Conservation (phyloP, 208 protist genomes). For the Angomonas desouzai region DNA sequence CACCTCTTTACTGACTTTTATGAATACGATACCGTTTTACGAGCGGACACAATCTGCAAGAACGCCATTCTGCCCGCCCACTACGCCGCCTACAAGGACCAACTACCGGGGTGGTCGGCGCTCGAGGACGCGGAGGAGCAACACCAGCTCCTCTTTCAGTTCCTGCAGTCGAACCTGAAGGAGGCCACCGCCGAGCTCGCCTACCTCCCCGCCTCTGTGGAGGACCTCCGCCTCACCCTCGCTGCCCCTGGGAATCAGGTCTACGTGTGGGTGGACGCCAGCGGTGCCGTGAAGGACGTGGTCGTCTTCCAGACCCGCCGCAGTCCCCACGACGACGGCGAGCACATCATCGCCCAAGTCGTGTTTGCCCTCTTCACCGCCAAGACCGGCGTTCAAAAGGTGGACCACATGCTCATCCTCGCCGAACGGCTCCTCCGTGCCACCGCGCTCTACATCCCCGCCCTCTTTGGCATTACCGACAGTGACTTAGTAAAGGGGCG, state of each 20-base stretch:
- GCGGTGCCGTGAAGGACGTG: slow-evolving; percentile 42
- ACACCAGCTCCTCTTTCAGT: slow-evolving; percentile 27
- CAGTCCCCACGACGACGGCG: slow-evolving; percentile 8
- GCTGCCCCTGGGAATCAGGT: slow-evolving; percentile 32
- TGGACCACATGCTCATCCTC: slow-evolving; percentile 60
- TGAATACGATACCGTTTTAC: slow-evolving; percentile 59
- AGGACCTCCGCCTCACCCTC: slow-evolving; percentile 29
- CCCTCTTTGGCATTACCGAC: slow-evolving; percentile 75
- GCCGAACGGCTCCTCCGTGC: slow-evolving; percentile 42
- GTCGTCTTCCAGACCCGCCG: slow-evolving; percentile 58
- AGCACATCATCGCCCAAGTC: slow-evolving; percentile 22
- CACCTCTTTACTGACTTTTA: slow-evolving; percentile 73
- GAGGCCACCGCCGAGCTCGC: slow-evolving; percentile 34
- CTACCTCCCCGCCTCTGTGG: slow-evolving; percentile 36
- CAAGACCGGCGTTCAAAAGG: slow-evolving; percentile 47
- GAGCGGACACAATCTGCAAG: slow-evolving; percentile 62
- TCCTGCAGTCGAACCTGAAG: slow-evolving; percentile 30
- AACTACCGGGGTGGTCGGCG: slow-evolving; percentile 20
- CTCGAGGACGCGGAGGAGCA: slow-evolving; percentile 30
- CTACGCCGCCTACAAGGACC: slow-evolving; percentile 10
- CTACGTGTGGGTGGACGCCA: slow-evolving; percentile 25
- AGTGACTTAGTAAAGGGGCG: slow-evolving; percentile 73
- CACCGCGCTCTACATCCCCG: slow-evolving; percentile 59
- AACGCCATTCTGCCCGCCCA: slow-evolving; percentile 41
- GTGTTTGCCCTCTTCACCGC: slow-evolving; percentile 70